Conservation (phyloP, 768 basidiomycete genomes). For the Tricholoma matsutake region DNA sequence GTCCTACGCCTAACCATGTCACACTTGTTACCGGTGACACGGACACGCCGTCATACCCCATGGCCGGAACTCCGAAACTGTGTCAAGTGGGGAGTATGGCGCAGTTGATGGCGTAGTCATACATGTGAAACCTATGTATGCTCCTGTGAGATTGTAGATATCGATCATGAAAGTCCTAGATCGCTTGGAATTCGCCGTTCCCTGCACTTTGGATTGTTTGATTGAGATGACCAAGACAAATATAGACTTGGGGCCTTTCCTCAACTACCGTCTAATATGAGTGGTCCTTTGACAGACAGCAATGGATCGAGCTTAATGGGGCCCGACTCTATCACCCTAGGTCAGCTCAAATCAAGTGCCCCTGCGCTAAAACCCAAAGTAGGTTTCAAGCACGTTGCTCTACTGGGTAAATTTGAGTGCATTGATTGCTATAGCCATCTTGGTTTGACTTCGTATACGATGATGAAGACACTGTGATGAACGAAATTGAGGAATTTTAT, state of each 20-base stretch:
- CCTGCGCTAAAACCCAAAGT: slow-evolving; percentile 74
- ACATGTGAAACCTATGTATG: neutral
- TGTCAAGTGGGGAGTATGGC: neutral
- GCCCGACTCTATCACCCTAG: slow-evolving; percentile 74
- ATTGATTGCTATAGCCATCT: slow-evolving; percentile 59
- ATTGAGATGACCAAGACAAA: neutral
- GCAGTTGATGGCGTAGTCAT: neutral
- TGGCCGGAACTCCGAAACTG: neutral
- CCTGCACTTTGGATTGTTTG: no score
- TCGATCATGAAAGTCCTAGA: no score
- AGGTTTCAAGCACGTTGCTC: slow-evolving; percentile 18
- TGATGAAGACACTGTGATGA: slow-evolving; percentile 93
- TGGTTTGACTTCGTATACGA: slow-evolving; percentile 93
- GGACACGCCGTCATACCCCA: neutral
- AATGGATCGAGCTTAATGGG: slow-evolving; percentile 31
- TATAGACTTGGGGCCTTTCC: slow-evolving; percentile 17
- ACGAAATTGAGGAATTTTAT: slow-evolving; percentile 97
- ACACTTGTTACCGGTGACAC: no score
- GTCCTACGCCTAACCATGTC: neutral
- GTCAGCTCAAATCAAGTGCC: slow-evolving; percentile 76
- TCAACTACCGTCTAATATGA: slow-evolving; percentile 25
- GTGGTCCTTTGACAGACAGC: slow-evolving; percentile 24
- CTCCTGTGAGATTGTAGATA: neutral
- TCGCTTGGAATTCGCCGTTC: no score
- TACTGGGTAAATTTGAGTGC: slow-evolving; percentile 7